Evolutionary conservation across 257 asterid genomes (phyloP).

Genomic region (Solanum dulcamara): DNA sequence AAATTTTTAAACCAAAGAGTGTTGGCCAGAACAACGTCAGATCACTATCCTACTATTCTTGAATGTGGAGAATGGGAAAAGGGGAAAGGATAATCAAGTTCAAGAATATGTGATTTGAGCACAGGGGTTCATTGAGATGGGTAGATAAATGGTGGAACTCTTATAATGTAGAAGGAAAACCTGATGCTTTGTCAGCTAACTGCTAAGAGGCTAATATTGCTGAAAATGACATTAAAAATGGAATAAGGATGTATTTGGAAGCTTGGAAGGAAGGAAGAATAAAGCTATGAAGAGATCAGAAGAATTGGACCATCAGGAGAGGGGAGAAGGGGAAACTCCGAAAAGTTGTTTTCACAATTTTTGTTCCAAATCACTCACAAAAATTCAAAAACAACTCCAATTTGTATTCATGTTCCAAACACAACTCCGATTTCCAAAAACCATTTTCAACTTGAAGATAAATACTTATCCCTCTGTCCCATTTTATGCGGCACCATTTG

Average conservation of each 20-base stretch:
- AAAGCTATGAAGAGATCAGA: neutral
- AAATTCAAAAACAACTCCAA: neutral
- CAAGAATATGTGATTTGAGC: neutral
- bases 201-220: constrained; percentile 40
- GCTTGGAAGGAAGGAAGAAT: neutral
- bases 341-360: neutral
- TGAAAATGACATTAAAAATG: neutral
- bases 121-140: neutral
- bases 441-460: neutral
- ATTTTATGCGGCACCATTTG: no score
- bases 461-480: no score
- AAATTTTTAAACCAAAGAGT: neutral
- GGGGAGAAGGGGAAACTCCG: neutral
- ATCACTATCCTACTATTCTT: neutral
- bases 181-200: neutral
- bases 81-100: neutral
- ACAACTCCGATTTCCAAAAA: neutral
- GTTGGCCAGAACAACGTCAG: neutral
- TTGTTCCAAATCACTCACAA: neutral
- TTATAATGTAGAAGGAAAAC: neutral
- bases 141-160: neutral
- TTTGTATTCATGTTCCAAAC: neutral
- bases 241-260: neutral
- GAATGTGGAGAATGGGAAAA: neutral
- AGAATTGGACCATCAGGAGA: neutral